Conservation (phyloP, 179 eudicot genomes). For the Corrigiola litoralis region DNA sequence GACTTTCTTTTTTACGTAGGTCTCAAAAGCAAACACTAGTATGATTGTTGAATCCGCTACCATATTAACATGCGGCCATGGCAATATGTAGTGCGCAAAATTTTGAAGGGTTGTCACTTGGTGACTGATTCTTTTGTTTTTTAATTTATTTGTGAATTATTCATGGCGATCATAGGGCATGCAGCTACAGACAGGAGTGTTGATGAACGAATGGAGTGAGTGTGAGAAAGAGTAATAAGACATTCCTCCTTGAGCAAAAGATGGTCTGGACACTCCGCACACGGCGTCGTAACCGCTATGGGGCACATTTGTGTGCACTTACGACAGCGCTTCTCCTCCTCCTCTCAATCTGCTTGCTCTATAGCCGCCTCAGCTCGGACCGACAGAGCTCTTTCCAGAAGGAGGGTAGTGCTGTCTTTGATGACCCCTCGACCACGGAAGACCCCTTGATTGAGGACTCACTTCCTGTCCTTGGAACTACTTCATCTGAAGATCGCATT, state of each 20-base stretch:
- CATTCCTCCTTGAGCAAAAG: not conserved
- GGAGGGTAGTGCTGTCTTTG: constrained; percentile 19
- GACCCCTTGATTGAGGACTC: constrained; percentile 44
- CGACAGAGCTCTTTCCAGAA: constrained; percentile 22
- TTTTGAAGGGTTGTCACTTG: not conserved
- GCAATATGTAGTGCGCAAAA: no score
- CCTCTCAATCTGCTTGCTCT: constrained; percentile 52
- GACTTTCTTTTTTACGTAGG: no score
- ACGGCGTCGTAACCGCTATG: constrained; percentile 58
- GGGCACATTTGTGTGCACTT: constrained; percentile 46
- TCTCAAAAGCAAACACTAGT: no score
- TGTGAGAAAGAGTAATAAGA: not conserved
- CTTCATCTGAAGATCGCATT: constrained; percentile 53
- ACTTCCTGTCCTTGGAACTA: constrained; percentile 29
- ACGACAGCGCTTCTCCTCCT: constrained; percentile 60
- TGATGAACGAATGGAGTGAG: not conserved
- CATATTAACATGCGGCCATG: no score
- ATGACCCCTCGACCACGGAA: constrained; percentile 34
- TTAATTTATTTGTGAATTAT: no score
- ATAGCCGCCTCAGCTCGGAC: constrained; percentile 44
- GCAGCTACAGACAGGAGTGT: not conserved
- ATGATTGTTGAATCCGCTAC: no score
- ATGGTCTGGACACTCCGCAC: constrained; percentile 30
- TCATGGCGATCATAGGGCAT: not conserved
- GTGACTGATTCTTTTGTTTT: no score